phyloP scores from a whole-genome alignment of 2,329 filamentous ascomycete species.

The Aspergillus luchuensis region DNA sequence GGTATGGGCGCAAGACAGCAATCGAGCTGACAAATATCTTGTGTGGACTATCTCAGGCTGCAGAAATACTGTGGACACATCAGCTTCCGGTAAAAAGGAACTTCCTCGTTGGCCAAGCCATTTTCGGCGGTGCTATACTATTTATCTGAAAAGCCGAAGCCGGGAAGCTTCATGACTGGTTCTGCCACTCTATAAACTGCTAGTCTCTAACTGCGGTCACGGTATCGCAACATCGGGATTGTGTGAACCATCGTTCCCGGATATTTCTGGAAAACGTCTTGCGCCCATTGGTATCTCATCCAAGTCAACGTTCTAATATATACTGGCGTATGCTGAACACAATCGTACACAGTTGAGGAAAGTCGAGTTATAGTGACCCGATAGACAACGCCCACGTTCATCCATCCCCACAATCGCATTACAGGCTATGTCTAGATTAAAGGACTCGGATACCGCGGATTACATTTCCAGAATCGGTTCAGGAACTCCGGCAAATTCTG shows the following conservation, averaged over 20 bases:
- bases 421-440: not conserved
- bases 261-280: not conserved
- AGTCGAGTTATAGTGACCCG: not conserved
- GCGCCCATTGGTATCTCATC: not conserved
- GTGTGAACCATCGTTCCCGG: not conserved
- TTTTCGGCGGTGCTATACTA: too few relatives aligned
- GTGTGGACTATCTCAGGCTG: not conserved
- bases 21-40: not conserved
- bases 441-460: not conserved
- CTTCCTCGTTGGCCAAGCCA: not conserved
- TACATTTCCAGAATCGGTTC: slow-evolving; percentile 6
- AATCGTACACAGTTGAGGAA: not conserved
- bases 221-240: not conserved
- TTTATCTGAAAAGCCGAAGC: not conserved
- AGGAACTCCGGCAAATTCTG: slow-evolving; percentile 3
- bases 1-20: not conserved
- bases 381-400: slow-evolving; percentile 4
- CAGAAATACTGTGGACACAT: not conserved
- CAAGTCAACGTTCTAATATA: too few relatives aligned
- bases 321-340: not conserved
- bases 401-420: not conserved
- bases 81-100: not conserved
- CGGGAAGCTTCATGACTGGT: not conserved
- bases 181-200: not conserved
- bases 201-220: not conserved